phyloP scores from a whole-genome alignment of 1,139 yeast genomes.

The Hansenula anomala region DNA sequence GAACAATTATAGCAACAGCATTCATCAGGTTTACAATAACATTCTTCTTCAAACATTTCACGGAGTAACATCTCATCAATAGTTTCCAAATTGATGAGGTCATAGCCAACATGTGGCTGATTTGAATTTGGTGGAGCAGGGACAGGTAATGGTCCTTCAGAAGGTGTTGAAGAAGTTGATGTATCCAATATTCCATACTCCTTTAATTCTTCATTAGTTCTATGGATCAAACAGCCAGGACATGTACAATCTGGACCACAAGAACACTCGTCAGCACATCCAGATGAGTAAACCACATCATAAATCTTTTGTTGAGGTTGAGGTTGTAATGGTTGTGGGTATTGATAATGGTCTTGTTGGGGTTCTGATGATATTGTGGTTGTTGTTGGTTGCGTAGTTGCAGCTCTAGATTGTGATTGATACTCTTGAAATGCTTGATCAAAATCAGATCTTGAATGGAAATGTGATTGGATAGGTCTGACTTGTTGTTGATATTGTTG shows the following conservation, averaged over 20 bases:
- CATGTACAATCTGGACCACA: constrained; percentile 22
- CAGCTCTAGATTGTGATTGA: not conserved
- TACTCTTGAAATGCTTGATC: not conserved
- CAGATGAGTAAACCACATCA: constrained; percentile 16
- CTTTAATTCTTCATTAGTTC: constrained; percentile 20
- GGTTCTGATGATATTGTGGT: not conserved
- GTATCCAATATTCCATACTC: constrained; percentile 17
- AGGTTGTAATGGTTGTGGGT: not conserved
- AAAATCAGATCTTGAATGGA: not conserved
- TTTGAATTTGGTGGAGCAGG: not conserved
- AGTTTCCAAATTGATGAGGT: constrained; percentile 17
- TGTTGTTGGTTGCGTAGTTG: not conserved
- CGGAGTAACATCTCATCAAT: constrained; percentile 16
- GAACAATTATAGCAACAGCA: constrained; percentile 19
- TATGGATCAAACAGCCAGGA: constrained; percentile 21
- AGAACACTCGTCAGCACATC: constrained; percentile 20
- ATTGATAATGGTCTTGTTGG: not conserved
- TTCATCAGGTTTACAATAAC: constrained; percentile 15
- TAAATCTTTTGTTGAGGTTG: constrained; percentile 3
- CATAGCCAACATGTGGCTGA: not conserved
- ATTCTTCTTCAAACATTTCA: constrained; percentile 15
- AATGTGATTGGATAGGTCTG: no score
- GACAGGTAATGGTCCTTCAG: not conserved
- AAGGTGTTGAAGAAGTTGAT: constrained; percentile 11
- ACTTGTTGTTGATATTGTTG: not conserved